Percentiles rank a stretch among this genome's conserved stretches.
phyloP scores from a whole-genome alignment of 257 asterid species.

The Solanum neorickii region DNA sequence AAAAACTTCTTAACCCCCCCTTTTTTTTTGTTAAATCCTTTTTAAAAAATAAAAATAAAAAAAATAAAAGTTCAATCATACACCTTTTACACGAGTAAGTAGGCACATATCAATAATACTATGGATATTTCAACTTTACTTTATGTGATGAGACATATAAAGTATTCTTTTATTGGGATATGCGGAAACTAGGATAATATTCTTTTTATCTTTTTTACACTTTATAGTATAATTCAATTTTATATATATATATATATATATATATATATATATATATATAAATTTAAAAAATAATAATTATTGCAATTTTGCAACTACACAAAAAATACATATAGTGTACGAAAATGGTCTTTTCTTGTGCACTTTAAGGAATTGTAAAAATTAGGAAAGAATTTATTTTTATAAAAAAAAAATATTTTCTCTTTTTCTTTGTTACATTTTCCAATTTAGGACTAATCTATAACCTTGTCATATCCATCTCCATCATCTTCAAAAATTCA shows the following conservation, averaged over 20 bases:
- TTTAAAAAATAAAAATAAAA: too few species aligned
- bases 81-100: background rate
- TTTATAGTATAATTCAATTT: too few species aligned
- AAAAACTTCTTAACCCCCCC: background rate
- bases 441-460: too few species aligned
- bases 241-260: too few species aligned
- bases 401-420: too few species aligned
- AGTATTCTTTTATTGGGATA: background rate
- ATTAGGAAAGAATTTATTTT: too few species aligned
- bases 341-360: too few species aligned
- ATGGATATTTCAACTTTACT: background rate
- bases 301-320: background rate
- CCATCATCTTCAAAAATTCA: background rate
- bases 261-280: too few species aligned
- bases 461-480: background rate
- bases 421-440: too few species aligned
- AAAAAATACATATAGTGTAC: background rate
- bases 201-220: background rate
- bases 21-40: background rate
- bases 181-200: background rate
- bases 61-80: background rate
- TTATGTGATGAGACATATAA: background rate
- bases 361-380: too few species aligned
- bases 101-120: background rate
- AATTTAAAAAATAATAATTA: too few species aligned